Evolutionary conservation across 305 asterid species (phyloP).

Genomic region (Andrographis paniculata): DNA sequence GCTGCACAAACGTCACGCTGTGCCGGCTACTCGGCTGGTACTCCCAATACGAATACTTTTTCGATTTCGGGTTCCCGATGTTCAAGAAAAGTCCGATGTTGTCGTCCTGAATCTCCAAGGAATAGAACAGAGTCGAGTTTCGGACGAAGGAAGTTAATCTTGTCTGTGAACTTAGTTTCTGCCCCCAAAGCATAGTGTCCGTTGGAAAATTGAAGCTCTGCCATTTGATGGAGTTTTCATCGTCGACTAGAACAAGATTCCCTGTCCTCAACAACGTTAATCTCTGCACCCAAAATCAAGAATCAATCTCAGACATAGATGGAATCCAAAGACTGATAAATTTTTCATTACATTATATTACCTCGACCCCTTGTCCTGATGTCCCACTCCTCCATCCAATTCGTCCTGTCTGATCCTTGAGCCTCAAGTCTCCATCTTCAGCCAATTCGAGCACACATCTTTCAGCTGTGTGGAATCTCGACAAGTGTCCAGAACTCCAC

Average conservation of each 20-base stretch:
- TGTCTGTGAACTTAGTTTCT: slow-evolving; percentile 70
- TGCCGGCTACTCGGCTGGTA: slow-evolving; percentile 28
- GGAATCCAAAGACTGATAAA: too few relatives aligned
- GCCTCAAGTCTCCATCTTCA: slow-evolving; percentile 45
- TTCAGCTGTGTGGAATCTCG: slow-evolving; percentile 45
- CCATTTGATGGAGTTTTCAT: slow-evolving; percentile 55
- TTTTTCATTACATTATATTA: too few relatives aligned
- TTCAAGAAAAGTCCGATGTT: slow-evolving; percentile 51
- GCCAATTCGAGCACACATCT: slow-evolving; percentile 50
- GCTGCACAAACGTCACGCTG: slow-evolving; percentile 54
- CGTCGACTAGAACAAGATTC: slow-evolving; percentile 71
- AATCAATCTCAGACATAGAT: slow-evolving; percentile 4
- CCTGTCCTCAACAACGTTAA: slow-evolving; percentile 55
- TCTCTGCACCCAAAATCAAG: slow-evolving; percentile 42
- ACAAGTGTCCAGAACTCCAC: slow-evolving; percentile 76
- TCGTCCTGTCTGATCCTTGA: slow-evolving; percentile 36
- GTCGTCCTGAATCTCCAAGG: slow-evolving; percentile 58
- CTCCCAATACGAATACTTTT: slow-evolving; percentile 88
- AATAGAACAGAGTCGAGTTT: slow-evolving; percentile 48
- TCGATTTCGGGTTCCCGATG: slow-evolving; percentile 33
- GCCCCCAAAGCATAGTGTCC: slow-evolving; percentile 80
- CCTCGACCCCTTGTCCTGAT: slow-evolving; percentile 72
- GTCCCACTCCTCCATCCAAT: slow-evolving; percentile 88
- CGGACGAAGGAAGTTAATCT: slow-evolving; percentile 59
- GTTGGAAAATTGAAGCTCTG: slow-evolving; percentile 92